Evolutionary conservation across 306 rosid species (phyloP).

Genomic region (Ammopiptanthus mongolicus): DNA sequence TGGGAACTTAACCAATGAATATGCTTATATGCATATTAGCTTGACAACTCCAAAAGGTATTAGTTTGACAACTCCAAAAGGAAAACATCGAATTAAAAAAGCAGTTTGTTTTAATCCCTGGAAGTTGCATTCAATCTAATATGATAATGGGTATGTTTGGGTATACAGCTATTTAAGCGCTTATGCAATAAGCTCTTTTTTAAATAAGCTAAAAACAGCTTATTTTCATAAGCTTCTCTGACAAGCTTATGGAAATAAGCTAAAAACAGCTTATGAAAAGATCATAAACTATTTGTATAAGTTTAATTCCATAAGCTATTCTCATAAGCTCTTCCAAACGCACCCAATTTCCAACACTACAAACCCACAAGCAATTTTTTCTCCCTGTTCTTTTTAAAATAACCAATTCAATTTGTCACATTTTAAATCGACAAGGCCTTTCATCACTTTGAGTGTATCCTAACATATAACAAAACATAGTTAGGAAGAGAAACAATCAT

Average conservation of each 20-base stretch:
- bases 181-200: too few relatives aligned
- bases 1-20: neutral
- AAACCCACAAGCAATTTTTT: constrained; percentile 2
- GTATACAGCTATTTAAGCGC: too few relatives aligned
- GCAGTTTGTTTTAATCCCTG: neutral
- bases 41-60: neutral
- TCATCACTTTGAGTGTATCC: neutral
- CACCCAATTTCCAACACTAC: neutral
- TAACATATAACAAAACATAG: neutral
- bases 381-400: neutral
- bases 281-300: too few relatives aligned
- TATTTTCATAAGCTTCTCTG: too few relatives aligned
- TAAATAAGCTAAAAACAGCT: too few relatives aligned
- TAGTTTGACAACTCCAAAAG: neutral
- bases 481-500: neutral
- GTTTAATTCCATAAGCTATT: too few relatives aligned
- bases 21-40: neutral
- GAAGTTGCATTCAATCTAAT: neutral
- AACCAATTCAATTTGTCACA: neutral
- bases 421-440: neutral
- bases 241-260: too few relatives aligned
- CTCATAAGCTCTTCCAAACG: too few relatives aligned
- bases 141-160: too few relatives aligned
- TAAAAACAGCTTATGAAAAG: too few relatives aligned
- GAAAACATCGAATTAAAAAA: neutral